Evolutionary conservation across 805 yeast genomes (phyloP).

Genomic region (Spathaspora girioi): DNA sequence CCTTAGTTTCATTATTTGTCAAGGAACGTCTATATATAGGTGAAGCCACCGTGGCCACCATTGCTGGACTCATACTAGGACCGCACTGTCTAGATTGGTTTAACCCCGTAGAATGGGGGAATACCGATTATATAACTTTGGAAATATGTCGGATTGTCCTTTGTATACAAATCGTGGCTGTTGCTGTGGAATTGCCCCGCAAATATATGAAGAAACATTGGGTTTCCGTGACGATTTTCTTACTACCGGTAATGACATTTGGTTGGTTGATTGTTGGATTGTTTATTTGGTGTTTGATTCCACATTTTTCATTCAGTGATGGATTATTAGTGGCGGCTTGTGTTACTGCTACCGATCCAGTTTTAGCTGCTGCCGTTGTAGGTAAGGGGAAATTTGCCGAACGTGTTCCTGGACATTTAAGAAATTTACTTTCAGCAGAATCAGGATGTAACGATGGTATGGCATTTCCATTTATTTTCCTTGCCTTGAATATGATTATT

Average conservation of each 20-base stretch:
- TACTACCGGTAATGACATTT: conserved; percentile 83
- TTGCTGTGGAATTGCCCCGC: conserved; percentile 88
- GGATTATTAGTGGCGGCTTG: conserved; percentile 79
- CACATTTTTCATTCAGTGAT: conserved; percentile 66
- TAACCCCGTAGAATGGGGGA: conserved; percentile 80
- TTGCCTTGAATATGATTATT: conserved; percentile 66
- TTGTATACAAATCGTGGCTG: conserved; percentile 88
- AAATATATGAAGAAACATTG: conserved; percentile 85
- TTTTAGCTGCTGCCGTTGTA: conserved; percentile 90
- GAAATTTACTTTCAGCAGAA: conserved; percentile 79
- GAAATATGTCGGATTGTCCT: conserved; percentile 81
- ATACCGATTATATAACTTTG: conserved; percentile 74
- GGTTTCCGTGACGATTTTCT: conserved; percentile 67
- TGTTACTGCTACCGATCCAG: conserved; percentile 94
- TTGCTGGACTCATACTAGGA: conserved; percentile 83
- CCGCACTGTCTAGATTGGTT: conserved; percentile 86
- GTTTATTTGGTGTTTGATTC: conserved; percentile 75
- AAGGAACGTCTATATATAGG: conserved; percentile 85
- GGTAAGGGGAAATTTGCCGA: conserved; percentile 91
- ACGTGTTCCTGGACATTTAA: conserved; percentile 88
- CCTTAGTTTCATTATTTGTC: conserved; percentile 74
- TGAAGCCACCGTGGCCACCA: conserved; percentile 85
- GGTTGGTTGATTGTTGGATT: conserved; percentile 87
- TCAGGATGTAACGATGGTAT: conserved; percentile 93
- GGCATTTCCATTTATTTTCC: conserved; percentile 86